Evolutionary conservation across 164 flowering plant species (phyloP).

Genomic region (Aristolochia fimbriata): DNA sequence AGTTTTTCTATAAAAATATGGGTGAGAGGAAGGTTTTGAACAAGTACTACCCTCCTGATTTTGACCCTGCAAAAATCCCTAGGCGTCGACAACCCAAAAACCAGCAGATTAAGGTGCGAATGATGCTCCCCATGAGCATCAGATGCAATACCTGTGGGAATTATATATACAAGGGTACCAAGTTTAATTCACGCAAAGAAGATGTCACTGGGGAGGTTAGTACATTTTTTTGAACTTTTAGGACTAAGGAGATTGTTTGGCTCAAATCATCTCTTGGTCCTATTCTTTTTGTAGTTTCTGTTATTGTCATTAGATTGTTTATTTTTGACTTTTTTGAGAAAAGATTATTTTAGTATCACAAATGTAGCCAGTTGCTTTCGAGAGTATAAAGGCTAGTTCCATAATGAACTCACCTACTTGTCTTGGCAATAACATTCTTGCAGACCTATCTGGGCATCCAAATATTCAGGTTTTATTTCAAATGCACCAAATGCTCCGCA

Average conservation of each 20-base stretch:
- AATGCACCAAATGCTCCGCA: conserved; percentile 88
- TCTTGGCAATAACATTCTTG: conserved; percentile 2
- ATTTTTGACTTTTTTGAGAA: no score
- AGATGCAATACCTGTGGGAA: conserved; percentile 79
- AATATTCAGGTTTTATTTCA: conserved; percentile 82
- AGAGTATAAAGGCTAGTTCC: not conserved
- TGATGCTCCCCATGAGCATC: conserved; percentile 97
- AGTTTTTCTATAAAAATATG: conserved; percentile 23
- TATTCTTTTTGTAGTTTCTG: not conserved
- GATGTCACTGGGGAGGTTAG: conserved; percentile 76
- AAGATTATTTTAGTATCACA: no score
- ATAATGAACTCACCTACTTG: not conserved
- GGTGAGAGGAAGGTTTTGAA: conserved; percentile 86
- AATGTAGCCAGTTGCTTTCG: no score
- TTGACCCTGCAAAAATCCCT: conserved; percentile 85
- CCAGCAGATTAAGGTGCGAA: conserved; percentile 83
- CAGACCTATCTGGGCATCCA: conserved; percentile 89
- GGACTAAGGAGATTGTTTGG: not conserved
- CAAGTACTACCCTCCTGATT: conserved; percentile 95
- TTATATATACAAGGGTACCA: conserved; percentile 86
- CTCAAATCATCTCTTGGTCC: not conserved
- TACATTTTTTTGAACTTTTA: not conserved
- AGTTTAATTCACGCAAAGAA: conserved; percentile 87
- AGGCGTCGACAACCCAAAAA: conserved; percentile 61
- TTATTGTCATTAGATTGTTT: not conserved